Conservation (phyloP, 805 yeast species). For the Zygoascus bituminiphila region DNA sequence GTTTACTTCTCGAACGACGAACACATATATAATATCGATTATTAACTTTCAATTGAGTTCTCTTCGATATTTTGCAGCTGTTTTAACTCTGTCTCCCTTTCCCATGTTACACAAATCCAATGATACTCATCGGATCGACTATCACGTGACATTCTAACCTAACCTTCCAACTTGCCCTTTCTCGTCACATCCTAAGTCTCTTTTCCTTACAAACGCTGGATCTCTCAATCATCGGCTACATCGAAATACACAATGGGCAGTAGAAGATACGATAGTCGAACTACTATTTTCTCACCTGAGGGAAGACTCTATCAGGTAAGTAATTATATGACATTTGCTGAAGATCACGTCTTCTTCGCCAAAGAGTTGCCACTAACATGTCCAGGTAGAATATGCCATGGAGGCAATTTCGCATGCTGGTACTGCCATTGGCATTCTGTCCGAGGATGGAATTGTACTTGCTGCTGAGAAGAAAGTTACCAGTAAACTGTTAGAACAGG, state of each 20-base stretch:
- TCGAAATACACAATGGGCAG: constrained; percentile 10
- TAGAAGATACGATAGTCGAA: constrained; percentile 98
- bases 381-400: constrained; percentile 82
- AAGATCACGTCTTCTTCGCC: not conserved
- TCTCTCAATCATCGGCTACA: too few relatives aligned
- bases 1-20: too few relatives aligned
- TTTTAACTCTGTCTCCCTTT: not conserved
- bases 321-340: not conserved
- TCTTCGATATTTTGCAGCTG: too few relatives aligned
- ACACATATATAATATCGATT: too few relatives aligned
- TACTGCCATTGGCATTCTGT: constrained; percentile 69
- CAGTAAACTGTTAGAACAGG: constrained; percentile 86
- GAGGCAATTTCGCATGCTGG: constrained; percentile 85
- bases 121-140: not conserved
- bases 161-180: not conserved
- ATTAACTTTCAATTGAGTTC: too few relatives aligned
- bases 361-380: constrained; percentile 1
- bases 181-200: not conserved
- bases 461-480: constrained; percentile 97
- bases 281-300: constrained; percentile 97
- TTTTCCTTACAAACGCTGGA: too few relatives aligned
- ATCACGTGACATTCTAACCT: not conserved
- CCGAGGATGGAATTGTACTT: constrained; percentile 80
- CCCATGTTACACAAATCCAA: too few relatives aligned
- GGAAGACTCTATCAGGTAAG: constrained; percentile 89